Conservation (phyloP, 2,329 filamentous ascomycete genomes). For the Exophiala viscosa region DNA sequence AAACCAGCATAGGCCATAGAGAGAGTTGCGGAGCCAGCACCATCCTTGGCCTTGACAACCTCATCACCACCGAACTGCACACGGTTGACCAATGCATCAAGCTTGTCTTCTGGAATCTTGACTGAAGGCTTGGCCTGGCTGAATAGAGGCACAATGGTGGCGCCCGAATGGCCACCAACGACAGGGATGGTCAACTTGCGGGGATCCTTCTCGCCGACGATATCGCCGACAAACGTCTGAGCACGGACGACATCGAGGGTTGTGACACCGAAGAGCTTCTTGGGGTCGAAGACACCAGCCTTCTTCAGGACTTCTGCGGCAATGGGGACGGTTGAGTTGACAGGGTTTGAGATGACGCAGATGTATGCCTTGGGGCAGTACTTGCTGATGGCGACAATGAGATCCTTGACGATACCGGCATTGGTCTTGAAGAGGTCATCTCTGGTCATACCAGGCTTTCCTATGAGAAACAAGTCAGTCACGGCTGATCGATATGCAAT, state of each 20-base stretch:
- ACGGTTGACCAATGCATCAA: conserved; percentile 84
- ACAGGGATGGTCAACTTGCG: conserved; percentile 83
- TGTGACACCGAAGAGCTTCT: conserved; percentile 96
- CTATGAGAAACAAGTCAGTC: conserved; percentile 46
- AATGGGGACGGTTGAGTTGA: conserved; percentile 98
- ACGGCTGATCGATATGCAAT: neutral
- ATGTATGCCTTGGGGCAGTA: conserved; percentile 89
- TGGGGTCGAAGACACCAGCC: conserved; percentile 87
- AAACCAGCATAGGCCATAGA: conserved; percentile 96
- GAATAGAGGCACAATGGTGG: conserved; percentile 97
- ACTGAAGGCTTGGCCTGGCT: conserved; percentile 80
- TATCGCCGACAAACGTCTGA: conserved; percentile 89
- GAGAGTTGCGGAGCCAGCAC: conserved; percentile 81
- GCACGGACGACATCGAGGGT: conserved; percentile 97
- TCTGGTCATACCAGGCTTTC: conserved; percentile 98
- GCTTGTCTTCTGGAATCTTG: conserved; percentile 81
- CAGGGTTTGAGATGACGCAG: conserved; percentile 97
- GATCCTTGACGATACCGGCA: conserved; percentile 91
- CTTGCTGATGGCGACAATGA: conserved; percentile 84
- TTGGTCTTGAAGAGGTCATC: conserved; percentile 99
- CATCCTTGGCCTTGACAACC: conserved; percentile 92
- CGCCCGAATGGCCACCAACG: conserved; percentile 93
- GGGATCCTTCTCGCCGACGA: conserved; percentile 76
- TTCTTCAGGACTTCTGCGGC: conserved; percentile 94
- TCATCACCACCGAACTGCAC: conserved; percentile 98